phyloP scores from a whole-genome alignment of 805 yeast genomes.

The Wilhelminamyces savonicus region DNA sequence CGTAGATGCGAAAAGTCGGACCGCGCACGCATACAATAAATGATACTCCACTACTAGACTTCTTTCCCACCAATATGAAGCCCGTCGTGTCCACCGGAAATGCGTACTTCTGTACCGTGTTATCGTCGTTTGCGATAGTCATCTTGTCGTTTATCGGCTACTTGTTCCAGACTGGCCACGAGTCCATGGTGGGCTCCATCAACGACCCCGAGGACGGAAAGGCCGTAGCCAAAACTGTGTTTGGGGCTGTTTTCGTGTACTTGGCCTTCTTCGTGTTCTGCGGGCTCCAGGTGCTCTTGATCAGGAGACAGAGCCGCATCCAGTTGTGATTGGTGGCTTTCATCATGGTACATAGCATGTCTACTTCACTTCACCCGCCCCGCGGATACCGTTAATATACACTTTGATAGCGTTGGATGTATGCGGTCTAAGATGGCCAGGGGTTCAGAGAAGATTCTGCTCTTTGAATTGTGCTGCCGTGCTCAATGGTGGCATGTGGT shows the following conservation, averaged over 20 bases:
- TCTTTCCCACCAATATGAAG: constrained; percentile 21
- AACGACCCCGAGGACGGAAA: constrained; percentile 90
- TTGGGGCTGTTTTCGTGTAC: constrained; percentile 84
- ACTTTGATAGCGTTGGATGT: no score
- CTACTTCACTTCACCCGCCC: no score
- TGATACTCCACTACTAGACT: no score
- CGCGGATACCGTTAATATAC: no score
- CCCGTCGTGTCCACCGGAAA: constrained; percentile 54
- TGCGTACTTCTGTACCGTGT: constrained; percentile 93
- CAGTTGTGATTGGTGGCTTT: constrained; percentile 18
- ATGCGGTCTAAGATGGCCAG: no score
- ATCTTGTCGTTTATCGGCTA: constrained; percentile 81
- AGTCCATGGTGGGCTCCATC: constrained; percentile 87
- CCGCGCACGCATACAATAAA: no score
- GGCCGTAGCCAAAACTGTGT: constrained; percentile 87
- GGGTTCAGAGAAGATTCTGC: no score
- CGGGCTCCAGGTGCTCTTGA: constrained; percentile 71
- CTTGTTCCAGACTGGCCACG: constrained; percentile 75
- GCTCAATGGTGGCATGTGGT: no score
- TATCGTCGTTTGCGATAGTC: constrained; percentile 88
- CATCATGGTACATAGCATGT: no score
- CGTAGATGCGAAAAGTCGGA: no score
- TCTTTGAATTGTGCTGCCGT: no score
- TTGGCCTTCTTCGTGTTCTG: constrained; percentile 78
- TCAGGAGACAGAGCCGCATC: constrained; percentile 62